Evolutionary conservation across 805 yeast species (phyloP).

Genomic region (Saccharomycopsis microspora): DNA sequence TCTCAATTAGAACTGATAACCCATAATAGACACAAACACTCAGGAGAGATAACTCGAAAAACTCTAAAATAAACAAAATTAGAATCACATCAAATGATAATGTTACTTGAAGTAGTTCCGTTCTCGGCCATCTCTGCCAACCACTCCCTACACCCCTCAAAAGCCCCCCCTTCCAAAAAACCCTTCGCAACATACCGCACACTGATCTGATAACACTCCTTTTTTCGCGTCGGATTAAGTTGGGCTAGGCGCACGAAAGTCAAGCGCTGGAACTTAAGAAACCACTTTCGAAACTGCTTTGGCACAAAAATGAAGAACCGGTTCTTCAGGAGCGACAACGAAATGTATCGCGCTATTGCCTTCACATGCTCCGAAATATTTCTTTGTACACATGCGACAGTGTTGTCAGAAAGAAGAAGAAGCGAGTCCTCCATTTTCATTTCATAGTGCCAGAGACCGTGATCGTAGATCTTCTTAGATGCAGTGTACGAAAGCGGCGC

Average conservation of each 20-base stretch:
- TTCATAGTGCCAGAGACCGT: background rate
- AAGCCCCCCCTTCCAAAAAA: background rate
- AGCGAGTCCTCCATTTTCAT: background rate
- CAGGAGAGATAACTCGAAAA: too few species aligned
- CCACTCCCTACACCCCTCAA: background rate
- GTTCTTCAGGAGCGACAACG: background rate
- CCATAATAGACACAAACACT: too few species aligned
- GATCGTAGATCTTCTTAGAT: background rate
- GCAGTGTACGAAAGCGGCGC: background rate
- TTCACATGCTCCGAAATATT: background rate
- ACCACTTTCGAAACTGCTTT: background rate
- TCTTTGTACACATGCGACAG: too few species aligned
- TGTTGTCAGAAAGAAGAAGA: background rate
- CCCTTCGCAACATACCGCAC: background rate
- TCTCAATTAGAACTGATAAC: too few species aligned
- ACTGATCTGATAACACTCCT: background rate
- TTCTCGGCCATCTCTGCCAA: background rate
- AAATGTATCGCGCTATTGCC: background rate
- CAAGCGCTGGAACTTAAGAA: background rate
- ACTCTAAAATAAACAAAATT: too few species aligned
- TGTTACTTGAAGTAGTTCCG: too few species aligned
- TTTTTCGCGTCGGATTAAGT: background rate
- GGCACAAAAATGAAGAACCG: background rate
- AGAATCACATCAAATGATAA: too few species aligned
- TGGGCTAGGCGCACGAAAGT: background rate